These are phyloP conservation scores for Globisporangium canariense DNA, from an alignment of 352 stramenopile genomes.

Conservation along the genomic window DNA sequence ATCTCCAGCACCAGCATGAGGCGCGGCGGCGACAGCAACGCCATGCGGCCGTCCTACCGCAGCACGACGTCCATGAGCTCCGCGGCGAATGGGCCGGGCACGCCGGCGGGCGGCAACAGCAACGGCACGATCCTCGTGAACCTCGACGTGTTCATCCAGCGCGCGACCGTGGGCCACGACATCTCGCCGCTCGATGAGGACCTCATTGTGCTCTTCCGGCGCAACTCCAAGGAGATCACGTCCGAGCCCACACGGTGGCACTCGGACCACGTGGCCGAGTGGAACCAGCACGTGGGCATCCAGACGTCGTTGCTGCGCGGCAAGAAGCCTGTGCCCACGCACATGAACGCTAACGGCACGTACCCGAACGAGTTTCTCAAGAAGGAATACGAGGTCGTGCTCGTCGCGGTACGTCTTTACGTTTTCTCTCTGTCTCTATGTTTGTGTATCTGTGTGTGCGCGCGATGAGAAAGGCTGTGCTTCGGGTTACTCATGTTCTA, in stretches of 20 bases:
- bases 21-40: constrained; percentile 22
- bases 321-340: constrained; percentile 30
- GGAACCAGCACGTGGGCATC: constrained; percentile 76
- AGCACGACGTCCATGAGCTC: constrained; percentile 16
- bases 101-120: constrained; percentile 13
- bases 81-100: neutral
- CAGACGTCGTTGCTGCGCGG: constrained; percentile 70
- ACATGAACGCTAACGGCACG: constrained; percentile 11
- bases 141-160: constrained; percentile 67
- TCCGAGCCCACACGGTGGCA: constrained; percentile 67
- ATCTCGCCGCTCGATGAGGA: constrained; percentile 71
- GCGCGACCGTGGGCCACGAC: constrained; percentile 68
- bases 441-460: constrained; percentile 5
- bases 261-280: constrained; percentile 63
- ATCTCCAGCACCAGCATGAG: constrained; percentile 26
- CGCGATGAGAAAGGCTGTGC: neutral
- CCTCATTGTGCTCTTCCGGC: constrained; percentile 78
- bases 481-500: neutral
- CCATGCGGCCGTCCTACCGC: constrained; percentile 29
- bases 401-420: constrained; percentile 52
- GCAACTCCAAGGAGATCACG: constrained; percentile 77
- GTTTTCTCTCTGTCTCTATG: neutral
- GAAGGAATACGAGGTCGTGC: constrained; percentile 83
- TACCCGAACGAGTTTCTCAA: constrained; percentile 44
- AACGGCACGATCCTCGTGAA: constrained; percentile 71